Conservation (phyloP, 2,329 filamentous ascomycete genomes). For the Cladosporium sp. region DNA sequence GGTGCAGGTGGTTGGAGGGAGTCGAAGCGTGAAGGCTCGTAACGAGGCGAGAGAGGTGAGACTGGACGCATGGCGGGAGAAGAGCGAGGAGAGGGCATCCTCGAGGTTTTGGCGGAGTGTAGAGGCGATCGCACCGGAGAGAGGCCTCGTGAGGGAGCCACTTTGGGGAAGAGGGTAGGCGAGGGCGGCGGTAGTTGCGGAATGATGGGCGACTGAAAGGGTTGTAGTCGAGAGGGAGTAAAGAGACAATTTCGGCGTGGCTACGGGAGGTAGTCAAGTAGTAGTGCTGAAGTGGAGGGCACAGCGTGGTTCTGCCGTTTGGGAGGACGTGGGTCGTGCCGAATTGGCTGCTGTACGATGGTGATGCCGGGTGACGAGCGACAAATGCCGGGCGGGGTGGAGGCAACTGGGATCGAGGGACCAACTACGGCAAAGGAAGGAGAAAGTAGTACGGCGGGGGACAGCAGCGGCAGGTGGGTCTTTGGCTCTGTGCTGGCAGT, state of each 20-base stretch:
- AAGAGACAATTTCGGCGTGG: conserved; percentile 7
- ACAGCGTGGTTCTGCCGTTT: conserved; percentile 8
- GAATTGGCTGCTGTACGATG: conserved; percentile 8
- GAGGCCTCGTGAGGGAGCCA: conserved; percentile 26
- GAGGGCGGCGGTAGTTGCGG: conserved; percentile 18
- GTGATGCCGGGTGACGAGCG: conserved; percentile 1
- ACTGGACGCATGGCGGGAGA: conserved; percentile 38
- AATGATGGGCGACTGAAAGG: conserved; percentile 2
- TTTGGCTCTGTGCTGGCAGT: neutral
- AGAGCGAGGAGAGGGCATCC: conserved; percentile 39
- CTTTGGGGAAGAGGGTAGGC: conserved; percentile 21
- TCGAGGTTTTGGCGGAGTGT: conserved; percentile 19
- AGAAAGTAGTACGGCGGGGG: neutral
- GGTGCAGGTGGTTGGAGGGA: conserved; percentile 36
- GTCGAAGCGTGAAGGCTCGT: conserved; percentile 36
- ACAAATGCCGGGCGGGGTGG: conserved; percentile 14
- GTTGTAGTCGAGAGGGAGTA: neutral
- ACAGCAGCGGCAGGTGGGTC: neutral
- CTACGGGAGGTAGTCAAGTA: conserved; percentile 3
- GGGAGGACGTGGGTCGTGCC: conserved; percentile 18
- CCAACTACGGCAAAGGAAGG: conserved; percentile 14
- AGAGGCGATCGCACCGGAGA: conserved; percentile 24
- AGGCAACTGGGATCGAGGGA: neutral
- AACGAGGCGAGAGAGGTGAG: conserved; percentile 38
- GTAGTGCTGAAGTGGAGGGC: conserved; percentile 11